These are phyloP conservation scores for Yamadazyma sp. DNA, from an alignment of 805 yeast species.

Conservation along the genomic window DNA sequence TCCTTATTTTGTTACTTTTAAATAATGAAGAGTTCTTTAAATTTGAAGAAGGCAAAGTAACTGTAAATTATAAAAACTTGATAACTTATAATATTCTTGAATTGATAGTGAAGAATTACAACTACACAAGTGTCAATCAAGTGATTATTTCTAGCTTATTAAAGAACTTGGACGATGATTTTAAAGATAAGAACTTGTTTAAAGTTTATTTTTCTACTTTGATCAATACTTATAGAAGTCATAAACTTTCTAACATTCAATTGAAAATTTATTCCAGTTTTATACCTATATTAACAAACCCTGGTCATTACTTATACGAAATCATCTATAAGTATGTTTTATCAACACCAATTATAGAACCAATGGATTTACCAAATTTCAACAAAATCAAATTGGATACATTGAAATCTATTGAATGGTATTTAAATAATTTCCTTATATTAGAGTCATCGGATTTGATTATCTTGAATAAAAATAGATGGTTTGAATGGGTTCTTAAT, in stretches of 20 bases:
- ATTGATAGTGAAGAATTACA: conserved; percentile 45
- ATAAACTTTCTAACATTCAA: conserved; percentile 28
- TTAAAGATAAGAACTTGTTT: conserved; percentile 56
- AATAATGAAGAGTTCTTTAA: conserved; percentile 64
- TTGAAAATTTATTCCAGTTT: conserved; percentile 55
- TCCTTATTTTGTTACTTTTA: conserved; percentile 56
- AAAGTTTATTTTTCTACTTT: conserved; percentile 52
- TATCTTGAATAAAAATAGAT: conserved; percentile 48
- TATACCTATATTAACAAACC: conserved; percentile 57
- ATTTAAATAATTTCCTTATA: conserved; percentile 27
- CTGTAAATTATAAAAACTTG: conserved; percentile 52
- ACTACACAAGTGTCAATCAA: conserved; percentile 35
- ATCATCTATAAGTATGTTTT: conserved; percentile 64
- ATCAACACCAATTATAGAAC: conserved; percentile 45
- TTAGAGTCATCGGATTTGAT: conserved; percentile 43
- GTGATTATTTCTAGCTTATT: conserved; percentile 45
- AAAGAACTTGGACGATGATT: conserved; percentile 37
- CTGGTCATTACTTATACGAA: conserved; percentile 74
- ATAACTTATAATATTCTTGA: conserved; percentile 57
- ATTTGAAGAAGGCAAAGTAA: conserved; percentile 19
- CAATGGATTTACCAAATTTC: conserved; percentile 46
- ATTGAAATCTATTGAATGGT: conserved; percentile 64
- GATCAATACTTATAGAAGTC: conserved; percentile 30
- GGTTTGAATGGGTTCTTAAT: conserved; percentile 67
- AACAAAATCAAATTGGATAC: conserved; percentile 38